phyloP scores from a whole-genome alignment of 2,329 filamentous ascomycete genomes.

The Colletotrichum sidae region DNA sequence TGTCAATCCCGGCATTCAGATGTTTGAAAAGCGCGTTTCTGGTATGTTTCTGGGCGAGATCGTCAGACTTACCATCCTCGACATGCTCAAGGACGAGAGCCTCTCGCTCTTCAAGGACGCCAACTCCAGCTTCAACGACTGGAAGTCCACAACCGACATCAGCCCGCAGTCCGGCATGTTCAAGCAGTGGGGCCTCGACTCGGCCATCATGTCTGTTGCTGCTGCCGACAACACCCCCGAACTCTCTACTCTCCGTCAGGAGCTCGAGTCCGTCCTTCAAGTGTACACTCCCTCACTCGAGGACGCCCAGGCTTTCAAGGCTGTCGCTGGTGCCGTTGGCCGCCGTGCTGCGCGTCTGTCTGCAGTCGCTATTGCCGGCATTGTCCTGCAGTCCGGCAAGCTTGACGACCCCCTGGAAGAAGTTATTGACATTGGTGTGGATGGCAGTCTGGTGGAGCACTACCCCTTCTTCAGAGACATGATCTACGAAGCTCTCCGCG shows the following conservation, averaged over 20 bases:
- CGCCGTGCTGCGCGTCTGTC: conserved; percentile 89
- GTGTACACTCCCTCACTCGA: conserved; percentile 82
- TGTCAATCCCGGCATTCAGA: conserved; percentile 93
- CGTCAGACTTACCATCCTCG: conserved; percentile 79
- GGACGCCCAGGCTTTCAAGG: conserved; percentile 89
- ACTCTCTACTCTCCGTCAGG: conserved; percentile 78
- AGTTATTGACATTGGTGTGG: conserved; percentile 89
- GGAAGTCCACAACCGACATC: conserved; percentile 76
- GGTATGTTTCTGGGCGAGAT: conserved; percentile 99
- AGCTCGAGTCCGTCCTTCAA: conserved; percentile 80
- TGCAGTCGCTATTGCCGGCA: conserved; percentile 87
- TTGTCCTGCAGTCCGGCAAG: conserved; percentile 84
- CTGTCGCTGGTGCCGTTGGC: conserved; percentile 84
- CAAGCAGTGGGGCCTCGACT: conserved; percentile 90
- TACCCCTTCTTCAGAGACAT: conserved; percentile 93
- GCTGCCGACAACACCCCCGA: conserved; percentile 82
- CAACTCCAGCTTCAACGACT: conserved; percentile 78
- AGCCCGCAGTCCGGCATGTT: conserved; percentile 75
- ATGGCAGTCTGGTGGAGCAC: conserved; percentile 94
- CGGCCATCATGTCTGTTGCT: conserved; percentile 87
- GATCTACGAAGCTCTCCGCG: conserved; percentile 83
- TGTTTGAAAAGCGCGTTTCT: conserved; percentile 98
- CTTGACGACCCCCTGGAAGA: conserved; percentile 73
- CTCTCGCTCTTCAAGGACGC: conserved; percentile 81
- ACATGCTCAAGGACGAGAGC: conserved; percentile 75